Base-by-base conservation (phyloP, 2,329 filamentous ascomycete genomes). In the Paraphaeosphaeria sporulosa region DNA sequence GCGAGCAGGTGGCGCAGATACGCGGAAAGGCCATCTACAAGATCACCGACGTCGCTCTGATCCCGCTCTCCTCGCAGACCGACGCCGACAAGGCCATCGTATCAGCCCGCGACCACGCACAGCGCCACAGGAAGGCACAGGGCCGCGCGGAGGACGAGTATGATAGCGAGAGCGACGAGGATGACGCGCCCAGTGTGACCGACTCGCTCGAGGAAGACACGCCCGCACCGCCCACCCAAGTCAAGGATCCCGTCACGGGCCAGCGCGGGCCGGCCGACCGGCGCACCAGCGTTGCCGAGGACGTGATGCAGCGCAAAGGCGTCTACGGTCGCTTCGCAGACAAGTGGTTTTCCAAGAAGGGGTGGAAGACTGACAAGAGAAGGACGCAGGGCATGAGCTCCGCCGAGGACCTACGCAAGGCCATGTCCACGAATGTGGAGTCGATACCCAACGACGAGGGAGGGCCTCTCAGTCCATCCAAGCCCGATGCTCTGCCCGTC, bases 261-360 rank as follows among this genome's bases (percentile, higher is more conserved):
- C 73, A 73, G 47, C 67, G 61, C 53, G 64, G 63, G 5, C 61
- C 66, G 10, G 51, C 58, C 3, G 62, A 70, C 64, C 72, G 55
- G 32, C 66, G 64, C 27, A 75, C 75, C 15, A 93, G 89, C 66
- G 89, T 97, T 60, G 93, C 90, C 0, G 89, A 96, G 76, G 92
- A 98, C 80, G 94, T 98, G 1, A 94, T 97, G 56, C 87, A 89
- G 40, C 89, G 87, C 59, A 90, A 88, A 68, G 93, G 94, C 0
- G 89, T 89, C 64, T 98, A 97, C 76, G 94, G 94, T 4, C 85
- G 92, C 40, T 97, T 98, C 75, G 92, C 94, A 0, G 87, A 93
- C 64, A 89, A 90, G 61, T 99, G 95, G 95, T 95, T 98, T 74
- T 95, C 92, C 46, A 89, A 87, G 64, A 90, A 88, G 62, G 93